Conservation (phyloP, 139 green algal species). For the Micractinium conductrix region DNA sequence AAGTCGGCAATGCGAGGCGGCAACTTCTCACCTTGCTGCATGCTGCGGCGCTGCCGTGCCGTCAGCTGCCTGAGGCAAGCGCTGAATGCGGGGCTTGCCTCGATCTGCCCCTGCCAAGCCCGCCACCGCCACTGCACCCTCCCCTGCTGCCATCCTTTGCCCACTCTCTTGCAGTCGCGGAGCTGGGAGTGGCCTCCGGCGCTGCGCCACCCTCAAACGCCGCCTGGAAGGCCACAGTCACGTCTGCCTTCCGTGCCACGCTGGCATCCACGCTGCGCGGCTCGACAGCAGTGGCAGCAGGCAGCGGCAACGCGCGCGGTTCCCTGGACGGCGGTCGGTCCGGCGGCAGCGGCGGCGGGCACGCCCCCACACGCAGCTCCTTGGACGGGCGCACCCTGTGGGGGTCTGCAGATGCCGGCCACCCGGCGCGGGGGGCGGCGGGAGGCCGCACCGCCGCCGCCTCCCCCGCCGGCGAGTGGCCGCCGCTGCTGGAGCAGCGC, state of each 20-base stretch:
- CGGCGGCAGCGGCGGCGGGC: background rate
- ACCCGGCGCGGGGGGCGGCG: background rate
- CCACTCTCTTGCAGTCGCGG: slow-evolving; percentile 5
- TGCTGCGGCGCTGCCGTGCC: no score
- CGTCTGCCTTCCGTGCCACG: slow-evolving; percentile 29
- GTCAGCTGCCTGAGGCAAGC: no score
- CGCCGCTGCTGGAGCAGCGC: slow-evolving; percentile 26
- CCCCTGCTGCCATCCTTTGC: background rate
- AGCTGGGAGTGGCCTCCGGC: background rate
- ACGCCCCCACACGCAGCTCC: background rate
- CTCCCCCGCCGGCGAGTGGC: slow-evolving; percentile 23
- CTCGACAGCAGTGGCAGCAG: no score
- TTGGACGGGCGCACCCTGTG: background rate
- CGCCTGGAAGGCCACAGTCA: slow-evolving; percentile 40
- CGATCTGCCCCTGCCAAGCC: no score
- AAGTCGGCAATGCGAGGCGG: no score
- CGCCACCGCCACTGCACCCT: no score
- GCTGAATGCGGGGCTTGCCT: no score
- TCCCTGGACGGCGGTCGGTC: background rate
- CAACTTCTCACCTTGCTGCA: no score
- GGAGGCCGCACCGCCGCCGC: background rate
- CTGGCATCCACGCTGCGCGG: slow-evolving; percentile 18
- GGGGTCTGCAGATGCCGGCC: background rate
- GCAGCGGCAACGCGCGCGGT: background rate
- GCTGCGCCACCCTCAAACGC: background rate